Percentiles rank a stretch among this genome's conserved stretches.
Conservation (phyloP, 108 stramenopile genomes). For the Cyclostephanos tholiformis region DNA sequence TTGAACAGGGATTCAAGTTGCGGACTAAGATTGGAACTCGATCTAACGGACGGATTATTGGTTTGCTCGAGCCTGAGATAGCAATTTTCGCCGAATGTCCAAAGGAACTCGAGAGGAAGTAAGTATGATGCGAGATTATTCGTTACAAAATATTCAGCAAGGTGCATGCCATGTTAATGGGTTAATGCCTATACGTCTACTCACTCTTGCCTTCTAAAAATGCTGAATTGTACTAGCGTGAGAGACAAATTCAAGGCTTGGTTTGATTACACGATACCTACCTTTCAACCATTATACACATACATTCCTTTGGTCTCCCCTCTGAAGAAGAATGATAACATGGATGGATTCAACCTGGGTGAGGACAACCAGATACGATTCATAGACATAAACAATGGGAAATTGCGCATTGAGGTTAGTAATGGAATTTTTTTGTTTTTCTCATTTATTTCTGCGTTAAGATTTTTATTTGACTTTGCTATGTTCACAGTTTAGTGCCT, state of each 20-base stretch:
- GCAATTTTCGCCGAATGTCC: conserved; percentile 72
- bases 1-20: conserved; percentile 85
- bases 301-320: conserved; percentile 88
- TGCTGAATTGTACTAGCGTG: conserved; percentile 19
- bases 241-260: conserved; percentile 21
- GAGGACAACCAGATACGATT: conserved; percentile 74
- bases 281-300: conserved; percentile 64
- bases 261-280: conserved; percentile 49
- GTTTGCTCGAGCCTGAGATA: conserved; percentile 11
- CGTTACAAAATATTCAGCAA: neutral
- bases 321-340: conserved; percentile 71
- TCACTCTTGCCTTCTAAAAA: neutral
- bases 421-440: neutral
- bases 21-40: conserved; percentile 84
- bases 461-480: neutral
- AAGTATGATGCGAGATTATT: conserved; percentile 31
- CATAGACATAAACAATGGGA: conserved; percentile 78
- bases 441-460: neutral
- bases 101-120: conserved; percentile 66
- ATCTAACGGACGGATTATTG: conserved; percentile 69
- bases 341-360: conserved; percentile 86
- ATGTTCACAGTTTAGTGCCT: conserved; percentile 44
- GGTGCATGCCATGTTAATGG: too few species aligned
- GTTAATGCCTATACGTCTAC: neutral
- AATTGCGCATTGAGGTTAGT: conserved; percentile 79